Evolutionary conservation across 169 alveolate species (phyloP), one percentile per base, ranked within the genome.

Genomic region (Plasmodium yoelii): DNA sequence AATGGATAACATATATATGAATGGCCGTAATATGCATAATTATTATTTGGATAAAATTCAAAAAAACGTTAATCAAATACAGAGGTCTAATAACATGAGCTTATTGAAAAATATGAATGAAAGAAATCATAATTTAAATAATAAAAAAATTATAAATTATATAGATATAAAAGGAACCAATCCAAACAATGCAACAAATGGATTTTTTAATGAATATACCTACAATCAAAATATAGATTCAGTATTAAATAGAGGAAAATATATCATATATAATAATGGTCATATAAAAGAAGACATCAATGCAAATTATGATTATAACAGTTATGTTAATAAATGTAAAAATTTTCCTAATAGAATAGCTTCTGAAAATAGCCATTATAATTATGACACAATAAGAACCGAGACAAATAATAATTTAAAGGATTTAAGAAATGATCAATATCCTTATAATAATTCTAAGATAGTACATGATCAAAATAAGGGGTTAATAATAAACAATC

Each of bases 1-100:
- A 19, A n/a, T 55, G 64, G 59, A 63, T 13, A 26, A 49, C 53
- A 26, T 22, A 26, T 6, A 63, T 67, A 47, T 26, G 55, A 8
- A 75, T 3, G 44, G 28, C 26, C 7, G n/a, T 47, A 56, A 18
- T 61, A 65, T 80, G 90, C 77, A 80, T 19, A 47, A 56, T 28
- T 80, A 80, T 19, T 80, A 80, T 59, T 19, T 80, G 61, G 90
- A 80, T 46, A 80, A 65, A 34, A 80, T 80, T 80, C 49, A 80
- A 24, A 42, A 80, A 19, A 80, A 80, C 19, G 56, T 80, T 28
- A 80, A 47, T 55, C 84, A 80, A 80, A 80, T 80, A 60, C 51
- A 80, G 60, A 80, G 68, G 10, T 64, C 70, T 34, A 63, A 80
- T 46, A 67, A 80, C 24, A 67, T 67, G 15, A 65, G 15, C 22